A percentile compares a stretch with the other conserved stretches of the same genome.
Conservation (phyloP, 192 early-diverging fungal species). For the Coemansia sp. region DNA sequence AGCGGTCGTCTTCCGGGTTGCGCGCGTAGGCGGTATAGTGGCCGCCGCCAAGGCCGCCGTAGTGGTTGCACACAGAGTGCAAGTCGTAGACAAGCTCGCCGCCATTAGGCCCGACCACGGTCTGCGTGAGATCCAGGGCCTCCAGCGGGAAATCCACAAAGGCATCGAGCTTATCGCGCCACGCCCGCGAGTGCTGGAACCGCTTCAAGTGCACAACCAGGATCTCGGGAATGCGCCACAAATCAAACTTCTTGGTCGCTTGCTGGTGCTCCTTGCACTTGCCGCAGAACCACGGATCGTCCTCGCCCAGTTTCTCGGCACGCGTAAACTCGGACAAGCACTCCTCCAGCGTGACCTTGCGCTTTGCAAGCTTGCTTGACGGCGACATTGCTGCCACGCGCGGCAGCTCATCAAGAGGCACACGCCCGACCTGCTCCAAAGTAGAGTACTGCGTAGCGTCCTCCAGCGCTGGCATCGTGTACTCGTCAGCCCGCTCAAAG, state of each 20-base stretch:
- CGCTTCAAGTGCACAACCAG: conserved; percentile 82
- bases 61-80: conserved; percentile 78
- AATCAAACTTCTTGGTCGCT: conserved; percentile 76
- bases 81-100: conserved; percentile 63
- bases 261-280: conserved; percentile 70
- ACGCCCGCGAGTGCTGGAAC: conserved; percentile 65
- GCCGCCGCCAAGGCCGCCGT: conserved; percentile 77
- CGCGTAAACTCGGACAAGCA: conserved; percentile 73
- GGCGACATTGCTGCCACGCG: conserved; percentile 7
- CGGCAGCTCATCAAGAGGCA: conserved; percentile 4
- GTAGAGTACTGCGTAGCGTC: conserved; percentile 27
- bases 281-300: conserved; percentile 78
- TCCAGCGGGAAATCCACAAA: conserved; percentile 68
- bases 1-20: conserved; percentile 59
- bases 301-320: conserved; percentile 70
- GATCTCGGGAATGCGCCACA: conserved; percentile 76
- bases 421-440: conserved; percentile 7
- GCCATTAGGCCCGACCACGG: conserved; percentile 31
- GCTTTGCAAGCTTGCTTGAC: not conserved
- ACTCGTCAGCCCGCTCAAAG: conserved; percentile 25
- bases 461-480: conserved; percentile 37
- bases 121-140: conserved; percentile 60
- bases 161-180: conserved; percentile 71
- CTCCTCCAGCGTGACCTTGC: conserved; percentile 58
- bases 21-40: conserved; percentile 83